Percentiles rank a stretch among this genome's conserved stretches.
Evolutionary conservation across 192 early-diverging fungal species (phyloP).

Genomic region (Backusella circina): DNA sequence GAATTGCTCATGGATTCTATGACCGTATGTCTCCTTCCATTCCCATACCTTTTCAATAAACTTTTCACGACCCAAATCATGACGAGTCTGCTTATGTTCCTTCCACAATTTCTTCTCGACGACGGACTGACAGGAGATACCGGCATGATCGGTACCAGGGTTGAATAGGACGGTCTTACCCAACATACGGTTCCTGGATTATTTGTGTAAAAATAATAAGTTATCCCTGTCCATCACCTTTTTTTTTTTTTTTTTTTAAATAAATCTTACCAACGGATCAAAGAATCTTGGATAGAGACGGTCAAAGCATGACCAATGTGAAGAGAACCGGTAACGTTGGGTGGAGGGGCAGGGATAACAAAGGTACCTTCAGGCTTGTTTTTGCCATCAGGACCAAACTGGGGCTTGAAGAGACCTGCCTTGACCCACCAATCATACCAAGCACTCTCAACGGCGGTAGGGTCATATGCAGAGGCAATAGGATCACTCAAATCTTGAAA

Average conservation of each 20-base stretch:
- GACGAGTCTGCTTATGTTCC: constrained; percentile 78
- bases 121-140: constrained; percentile 95
- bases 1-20: constrained; percentile 85
- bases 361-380: constrained; percentile 75
- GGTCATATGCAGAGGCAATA: constrained; percentile 84
- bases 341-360: constrained; percentile 94
- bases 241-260: neutral
- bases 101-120: constrained; percentile 95
- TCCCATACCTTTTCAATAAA: constrained; percentile 90
- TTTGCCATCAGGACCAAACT: constrained; percentile 67
- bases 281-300: constrained; percentile 89
- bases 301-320: constrained; percentile 96
- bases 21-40: constrained; percentile 89
- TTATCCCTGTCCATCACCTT: too few species aligned
- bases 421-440: constrained; percentile 99
- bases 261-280: constrained; percentile 81
- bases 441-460: constrained; percentile 85
- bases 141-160: constrained; percentile 95
- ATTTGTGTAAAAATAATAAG: constrained; percentile 10
- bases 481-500: constrained; percentile 71
- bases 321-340: constrained; percentile 97
- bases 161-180: constrained; percentile 93
- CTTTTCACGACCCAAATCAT: constrained; percentile 88
- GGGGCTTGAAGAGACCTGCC: constrained; percentile 86
- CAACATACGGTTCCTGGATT: constrained; percentile 82